Evolutionary conservation across 2,329 filamentous ascomycete genomes (phyloP), one percentile per base, ranked within the genome.

Genomic region (Phyllosticta citrichinensis): DNA sequence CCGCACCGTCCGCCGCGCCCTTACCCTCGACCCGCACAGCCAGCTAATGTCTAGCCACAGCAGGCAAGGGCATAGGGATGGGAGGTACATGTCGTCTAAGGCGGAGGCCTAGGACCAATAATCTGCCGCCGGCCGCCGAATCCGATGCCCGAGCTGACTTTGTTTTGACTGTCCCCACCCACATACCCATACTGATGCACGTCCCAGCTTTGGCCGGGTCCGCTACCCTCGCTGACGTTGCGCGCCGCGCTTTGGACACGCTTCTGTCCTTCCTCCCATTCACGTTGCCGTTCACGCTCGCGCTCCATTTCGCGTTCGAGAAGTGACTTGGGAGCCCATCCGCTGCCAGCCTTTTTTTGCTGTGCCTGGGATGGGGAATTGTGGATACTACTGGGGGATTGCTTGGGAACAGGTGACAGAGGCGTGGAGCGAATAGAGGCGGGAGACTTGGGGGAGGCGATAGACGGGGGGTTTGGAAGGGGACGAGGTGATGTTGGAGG

Each of bases 271-370:
- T 88, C 84, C 71, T 94, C 89, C 89, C 89, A 92, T 71, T 92
- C 88, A 61, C 80, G 81, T 74, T 92, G 88, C 14, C 88, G 79
- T 75, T 90, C 83, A 9, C 88, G 80, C 73, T 92, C 88, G 70
- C 87, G 79, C 71, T 92, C 88, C 87, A 91, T 91, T 73, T 92
- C 88, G 27, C 87, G 83, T 74, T 91, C 88, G 1, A 91, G 80
- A 10, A 91, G 79, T 0, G 85, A 88, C 75, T 87, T 88, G 65
- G 81, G 81, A 1, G 84, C 84, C 81, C 81, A 84, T 0, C 83
- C 84, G 27, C 77, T 81, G 1, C 84, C 82, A 70, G 84, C 85
- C 20, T 84, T 87, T 70, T 82, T 80, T 56, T 76, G 73, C 68
- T 87, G 85, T 11, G 81, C 78, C 73, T 89, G 86, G 11, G 82